These are phyloP conservation scores for Akanthomyces lecanii DNA, from an alignment of 2,329 filamentous ascomycete species.

Conservation along the genomic window DNA sequence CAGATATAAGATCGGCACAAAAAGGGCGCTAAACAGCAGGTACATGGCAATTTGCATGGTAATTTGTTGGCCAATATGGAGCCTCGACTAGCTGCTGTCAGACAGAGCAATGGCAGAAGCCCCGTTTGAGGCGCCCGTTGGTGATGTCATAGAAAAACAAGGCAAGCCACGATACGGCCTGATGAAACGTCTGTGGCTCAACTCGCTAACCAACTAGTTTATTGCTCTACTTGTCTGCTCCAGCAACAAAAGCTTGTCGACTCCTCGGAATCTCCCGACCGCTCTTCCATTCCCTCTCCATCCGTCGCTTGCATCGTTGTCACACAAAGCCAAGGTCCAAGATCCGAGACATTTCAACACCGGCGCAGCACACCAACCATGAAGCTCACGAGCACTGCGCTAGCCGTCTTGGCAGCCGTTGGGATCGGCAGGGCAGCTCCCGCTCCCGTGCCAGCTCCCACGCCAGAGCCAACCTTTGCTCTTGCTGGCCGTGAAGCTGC, in stretches of 20 bases:
- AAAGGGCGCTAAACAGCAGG: not conserved
- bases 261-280: not conserved
- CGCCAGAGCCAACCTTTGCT: not conserved
- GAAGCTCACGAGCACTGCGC: conserved; percentile 1
- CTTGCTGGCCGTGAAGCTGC: not conserved
- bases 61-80: not conserved
- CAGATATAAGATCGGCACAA: not conserved
- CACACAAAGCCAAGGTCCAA: not conserved
- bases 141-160: conserved; percentile 13
- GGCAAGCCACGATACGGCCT: not conserved
- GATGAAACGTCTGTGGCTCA: not conserved
- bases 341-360: not conserved
- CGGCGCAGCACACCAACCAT: not conserved
- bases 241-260: not conserved
- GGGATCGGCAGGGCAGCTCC: conserved; percentile 13
- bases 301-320: not conserved
- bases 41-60: not conserved
- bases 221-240: not conserved
- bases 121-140: not conserved
- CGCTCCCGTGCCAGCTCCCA: conserved; percentile 1
- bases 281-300: not conserved
- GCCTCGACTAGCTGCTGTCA: not conserved
- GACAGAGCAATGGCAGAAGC: not conserved
- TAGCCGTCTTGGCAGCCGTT: conserved; percentile 14
- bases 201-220: not conserved